phyloP scores from a whole-genome alignment of 257 asterid genomes.

The Rauvolfia tetraphylla region DNA sequence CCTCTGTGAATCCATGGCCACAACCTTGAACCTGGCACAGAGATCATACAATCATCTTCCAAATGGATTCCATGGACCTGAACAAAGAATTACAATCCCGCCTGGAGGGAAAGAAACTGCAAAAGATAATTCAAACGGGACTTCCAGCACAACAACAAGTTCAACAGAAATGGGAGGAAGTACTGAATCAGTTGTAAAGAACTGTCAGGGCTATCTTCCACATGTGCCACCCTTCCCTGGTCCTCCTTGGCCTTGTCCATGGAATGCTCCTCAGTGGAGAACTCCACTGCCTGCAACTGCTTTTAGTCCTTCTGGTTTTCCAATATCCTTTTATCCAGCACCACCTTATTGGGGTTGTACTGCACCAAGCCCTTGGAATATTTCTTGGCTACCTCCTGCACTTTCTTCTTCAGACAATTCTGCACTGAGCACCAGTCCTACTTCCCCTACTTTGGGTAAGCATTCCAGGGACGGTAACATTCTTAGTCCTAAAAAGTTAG shows the following conservation, averaged over 20 bases:
- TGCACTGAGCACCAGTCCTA: slow-evolving; percentile 14
- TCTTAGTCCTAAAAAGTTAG: slow-evolving; percentile 16
- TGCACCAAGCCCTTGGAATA: slow-evolving; percentile 33
- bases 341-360: slow-evolving; percentile 48
- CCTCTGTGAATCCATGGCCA: slow-evolving; percentile 23
- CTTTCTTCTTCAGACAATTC: slow-evolving; percentile 25
- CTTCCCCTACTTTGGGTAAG: slow-evolving; percentile 45
- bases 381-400: slow-evolving; percentile 24
- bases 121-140: slow-evolving; percentile 20
- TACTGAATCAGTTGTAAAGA: slow-evolving; percentile 5
- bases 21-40: slow-evolving; percentile 20
- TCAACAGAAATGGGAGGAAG: slow-evolving; percentile 13
- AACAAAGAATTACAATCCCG: slow-evolving; percentile 11
- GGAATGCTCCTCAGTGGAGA: slow-evolving; percentile 36
- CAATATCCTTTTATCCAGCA: slow-evolving; percentile 50
- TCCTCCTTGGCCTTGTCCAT: slow-evolving; percentile 33
- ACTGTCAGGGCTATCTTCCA: slow-evolving; percentile 15
- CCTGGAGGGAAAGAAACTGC: slow-evolving; percentile 11
- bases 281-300: slow-evolving; percentile 31
- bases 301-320: slow-evolving; percentile 35
- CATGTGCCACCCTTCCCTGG: slow-evolving; percentile 18
- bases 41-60: slow-evolving; percentile 22
- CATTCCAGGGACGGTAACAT: slow-evolving; percentile 45
- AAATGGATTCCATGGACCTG: slow-evolving; percentile 20
- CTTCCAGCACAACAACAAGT: slow-evolving; percentile 14